Base-by-base conservation (phyloP, 495 filamentous ascomycete species). In the Daldinia childiae region DNA sequence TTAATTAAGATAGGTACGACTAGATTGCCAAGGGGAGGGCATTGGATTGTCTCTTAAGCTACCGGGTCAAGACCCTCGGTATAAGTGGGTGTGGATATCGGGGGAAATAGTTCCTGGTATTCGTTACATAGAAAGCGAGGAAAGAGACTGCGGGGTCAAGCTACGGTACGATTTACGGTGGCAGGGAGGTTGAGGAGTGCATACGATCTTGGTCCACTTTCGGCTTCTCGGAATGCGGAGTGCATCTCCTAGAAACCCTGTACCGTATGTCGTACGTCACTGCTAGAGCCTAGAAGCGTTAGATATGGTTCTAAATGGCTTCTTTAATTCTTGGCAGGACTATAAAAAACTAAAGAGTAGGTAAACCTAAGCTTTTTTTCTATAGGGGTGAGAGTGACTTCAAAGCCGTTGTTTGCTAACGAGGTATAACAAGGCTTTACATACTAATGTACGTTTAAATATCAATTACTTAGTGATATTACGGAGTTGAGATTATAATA, bases 111-210 rank as follows among this genome's bases (percentile, higher is more conserved):
- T 17, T 11, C 64, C 64, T 72, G 58, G 68, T 26, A 58, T 24
- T 52, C 6, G 34, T 66, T 60, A n/a, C n/a, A n/a, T n/a, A 54
- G 59, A 27, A 41, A 59, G 26, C 45, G 34, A 17, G 50, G 29
- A 43, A 24, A 39, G 52, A 24, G 59, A 41, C 50, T 72, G 69
- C 69, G 69, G 69, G 69, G 69, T 72, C 15, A 24, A 7, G 12
- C 50, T 36, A 26, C 8, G 54, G n/a, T 41, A 17, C 41, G 45
- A 29, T 43, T n/a, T n/a, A n/a, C n/a, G n/a, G n/a, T n/a, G n/a
- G n/a, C n/a, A n/a, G n/a, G 68, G 63, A 41, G 55, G 54, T 11
- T 8, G 24, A 34, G 58, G 26, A 48, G 57, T 19, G n/a, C 21
- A 55, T 19, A 29, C 26, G 52, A 56, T 54, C 34, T 21, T 41